Evolutionary conservation across 1,284 basidiomycete genomes (phyloP).

Genomic region (Apiotrichum porosum): DNA sequence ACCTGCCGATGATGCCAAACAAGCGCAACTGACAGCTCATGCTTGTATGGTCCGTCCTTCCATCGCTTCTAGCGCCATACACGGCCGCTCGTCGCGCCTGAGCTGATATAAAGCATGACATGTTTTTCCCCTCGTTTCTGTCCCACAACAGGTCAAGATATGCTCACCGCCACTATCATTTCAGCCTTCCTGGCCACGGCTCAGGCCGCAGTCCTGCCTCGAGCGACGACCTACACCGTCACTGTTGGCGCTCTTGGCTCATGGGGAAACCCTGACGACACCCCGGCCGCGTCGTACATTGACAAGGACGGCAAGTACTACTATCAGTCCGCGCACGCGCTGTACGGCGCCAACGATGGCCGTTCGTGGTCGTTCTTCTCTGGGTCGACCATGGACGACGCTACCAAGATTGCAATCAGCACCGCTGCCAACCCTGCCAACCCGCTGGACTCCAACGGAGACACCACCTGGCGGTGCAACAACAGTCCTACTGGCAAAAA

Average conservation of each 20-base stretch:
- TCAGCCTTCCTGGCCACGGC: too few species aligned
- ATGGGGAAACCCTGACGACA: slow-evolving; percentile 9
- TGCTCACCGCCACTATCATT: too few species aligned
- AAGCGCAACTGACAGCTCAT: too few species aligned
- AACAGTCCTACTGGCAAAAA: slow-evolving; percentile 5
- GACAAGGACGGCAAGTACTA: slow-evolving; percentile 12
- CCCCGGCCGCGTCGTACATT: slow-evolving; percentile 4
- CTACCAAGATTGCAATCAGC: neutral
- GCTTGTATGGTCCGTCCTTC: too few species aligned
- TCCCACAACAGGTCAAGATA: too few species aligned
- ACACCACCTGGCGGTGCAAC: slow-evolving; percentile 16
- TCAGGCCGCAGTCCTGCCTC: too few species aligned
- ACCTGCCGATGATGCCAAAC: too few species aligned
- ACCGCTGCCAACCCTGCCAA: slow-evolving; percentile 5
- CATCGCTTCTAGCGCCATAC: too few species aligned
- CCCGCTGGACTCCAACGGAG: slow-evolving; percentile 7
- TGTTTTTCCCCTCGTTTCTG: too few species aligned
- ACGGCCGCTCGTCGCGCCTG: too few species aligned
- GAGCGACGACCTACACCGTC: too few species aligned
- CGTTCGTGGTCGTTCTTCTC: slow-evolving; percentile 11
- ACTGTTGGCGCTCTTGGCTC: slow-evolving; percentile 2
- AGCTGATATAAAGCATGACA: too few species aligned
- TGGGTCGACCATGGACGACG: slow-evolving; percentile 4
- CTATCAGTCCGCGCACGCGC: slow-evolving; percentile 5
- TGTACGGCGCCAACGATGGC: neutral